Conservation (phyloP, 257 asterid genomes). For the Jacaranda mimosifolia region DNA sequence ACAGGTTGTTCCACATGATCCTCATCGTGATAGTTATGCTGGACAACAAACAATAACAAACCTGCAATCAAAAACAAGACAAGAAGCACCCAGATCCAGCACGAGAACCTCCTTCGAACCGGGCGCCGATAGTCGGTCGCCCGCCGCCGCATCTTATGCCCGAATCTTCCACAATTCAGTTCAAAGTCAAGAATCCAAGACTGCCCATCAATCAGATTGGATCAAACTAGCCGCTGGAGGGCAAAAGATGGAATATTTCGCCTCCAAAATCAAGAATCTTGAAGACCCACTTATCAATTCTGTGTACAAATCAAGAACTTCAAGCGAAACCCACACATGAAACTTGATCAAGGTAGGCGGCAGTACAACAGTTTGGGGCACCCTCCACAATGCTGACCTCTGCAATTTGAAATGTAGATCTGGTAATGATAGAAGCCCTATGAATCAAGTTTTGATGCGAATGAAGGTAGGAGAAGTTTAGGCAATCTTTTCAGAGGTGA, state of each 20-base stretch:
- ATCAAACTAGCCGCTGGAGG: conserved; percentile 37
- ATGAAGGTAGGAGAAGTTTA: not conserved
- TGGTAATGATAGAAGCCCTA: not conserved
- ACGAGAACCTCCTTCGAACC: conserved; percentile 73
- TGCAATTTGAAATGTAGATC: conserved; percentile 25
- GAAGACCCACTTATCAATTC: conserved; percentile 38
- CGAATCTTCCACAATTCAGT: conserved; percentile 47
- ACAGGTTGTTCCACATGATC: conserved; percentile 69
- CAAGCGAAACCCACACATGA: conserved; percentile 36
- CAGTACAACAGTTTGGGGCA: not conserved
- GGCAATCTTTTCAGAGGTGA: not conserved
- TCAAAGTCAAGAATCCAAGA: conserved; percentile 42
- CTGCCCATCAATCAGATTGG: conserved; percentile 41
- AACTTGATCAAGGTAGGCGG: conserved; percentile 30
- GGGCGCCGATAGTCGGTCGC: conserved; percentile 94
- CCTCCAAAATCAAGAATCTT: conserved; percentile 43
- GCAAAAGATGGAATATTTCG: conserved; percentile 22
- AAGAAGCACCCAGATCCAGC: conserved; percentile 87
- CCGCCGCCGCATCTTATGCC: conserved; percentile 89
- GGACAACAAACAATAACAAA: conserved; percentile 67
- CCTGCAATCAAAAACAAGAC: conserved; percentile 63
- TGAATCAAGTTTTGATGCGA: not conserved
- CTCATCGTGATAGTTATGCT: conserved; percentile 64
- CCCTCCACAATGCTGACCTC: conserved; percentile 21
- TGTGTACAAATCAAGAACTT: conserved; percentile 31